A percentile compares a stretch with the other conserved stretches of the same genome.
These are phyloP conservation scores for Hordeum pubiflorum DNA, from an alignment of 202 grass and related monocot species.

Conservation along the genomic window DNA sequence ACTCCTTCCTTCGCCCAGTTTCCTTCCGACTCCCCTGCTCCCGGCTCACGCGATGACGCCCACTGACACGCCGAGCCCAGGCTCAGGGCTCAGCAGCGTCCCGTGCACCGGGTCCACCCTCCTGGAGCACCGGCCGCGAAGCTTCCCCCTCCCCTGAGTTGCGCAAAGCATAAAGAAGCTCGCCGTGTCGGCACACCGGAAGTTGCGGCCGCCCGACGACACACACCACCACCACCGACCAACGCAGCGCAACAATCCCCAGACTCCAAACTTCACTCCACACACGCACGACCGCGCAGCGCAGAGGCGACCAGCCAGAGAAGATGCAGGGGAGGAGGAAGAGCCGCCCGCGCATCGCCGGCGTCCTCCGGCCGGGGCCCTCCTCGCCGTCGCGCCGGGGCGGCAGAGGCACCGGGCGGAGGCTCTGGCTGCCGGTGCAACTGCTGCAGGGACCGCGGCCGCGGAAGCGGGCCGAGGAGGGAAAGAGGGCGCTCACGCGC, in stretches of 20 bases:
- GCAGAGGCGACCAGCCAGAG: not conserved
- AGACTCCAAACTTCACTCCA: not conserved
- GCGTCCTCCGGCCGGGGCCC: not conserved
- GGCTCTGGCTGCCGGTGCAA: not conserved
- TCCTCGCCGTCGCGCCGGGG: not conserved
- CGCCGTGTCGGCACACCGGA: not conserved
- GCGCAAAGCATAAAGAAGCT: not conserved
- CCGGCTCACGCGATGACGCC: not conserved
- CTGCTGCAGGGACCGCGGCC: not conserved
- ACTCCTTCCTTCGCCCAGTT: not conserved
- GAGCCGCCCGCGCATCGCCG: not conserved
- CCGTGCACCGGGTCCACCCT: not conserved
- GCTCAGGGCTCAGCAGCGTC: not conserved
- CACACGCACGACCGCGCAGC: not conserved
- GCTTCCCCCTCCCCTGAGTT: not conserved
- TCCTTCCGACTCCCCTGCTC: not conserved
- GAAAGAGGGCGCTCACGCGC: slow-evolving; percentile 17
- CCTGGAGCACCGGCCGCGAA: not conserved
- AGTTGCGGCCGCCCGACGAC: not conserved
- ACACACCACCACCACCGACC: not conserved
- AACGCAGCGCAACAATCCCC: not conserved
- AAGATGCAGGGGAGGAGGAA: slow-evolving; percentile 22
- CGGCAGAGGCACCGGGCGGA: not conserved
- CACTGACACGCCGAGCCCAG: not conserved
- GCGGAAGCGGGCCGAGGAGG: not conserved